Conservation (phyloP, 2,329 filamentous ascomycete species). For the Colletotrichum endophyticum region DNA sequence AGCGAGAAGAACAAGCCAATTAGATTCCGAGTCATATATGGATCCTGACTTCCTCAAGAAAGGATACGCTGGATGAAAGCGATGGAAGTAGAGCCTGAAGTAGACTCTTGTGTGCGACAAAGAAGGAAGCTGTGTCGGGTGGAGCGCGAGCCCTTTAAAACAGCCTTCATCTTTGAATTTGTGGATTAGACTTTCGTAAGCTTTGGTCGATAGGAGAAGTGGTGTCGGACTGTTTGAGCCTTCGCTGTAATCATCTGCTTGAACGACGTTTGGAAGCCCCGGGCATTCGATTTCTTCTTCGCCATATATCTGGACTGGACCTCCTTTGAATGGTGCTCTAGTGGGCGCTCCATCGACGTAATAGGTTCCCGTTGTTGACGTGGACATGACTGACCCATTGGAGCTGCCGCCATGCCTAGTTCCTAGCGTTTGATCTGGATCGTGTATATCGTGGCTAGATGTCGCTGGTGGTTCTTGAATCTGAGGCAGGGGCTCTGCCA, state of each 20-base stretch:
- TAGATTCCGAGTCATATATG: background rate
- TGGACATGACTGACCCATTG: background rate
- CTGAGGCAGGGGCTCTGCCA: background rate
- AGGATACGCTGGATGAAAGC: background rate
- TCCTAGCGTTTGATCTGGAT: background rate
- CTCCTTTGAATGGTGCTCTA: slow-evolving; percentile 1
- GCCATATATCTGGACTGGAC: background rate
- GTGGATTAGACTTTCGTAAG: background rate
- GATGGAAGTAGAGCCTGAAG: background rate
- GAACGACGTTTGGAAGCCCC: background rate
- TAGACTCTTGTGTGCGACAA: background rate
- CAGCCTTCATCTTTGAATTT: background rate
- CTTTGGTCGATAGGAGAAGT: background rate
- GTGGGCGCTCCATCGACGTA: slow-evolving; percentile 2
- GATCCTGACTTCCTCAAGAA: background rate
- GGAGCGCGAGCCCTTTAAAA: background rate
- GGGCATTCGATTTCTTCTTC: background rate
- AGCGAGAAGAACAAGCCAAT: background rate
- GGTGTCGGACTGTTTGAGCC: background rate
- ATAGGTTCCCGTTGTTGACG: background rate
- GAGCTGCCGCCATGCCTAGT: background rate
- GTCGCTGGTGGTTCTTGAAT: background rate
- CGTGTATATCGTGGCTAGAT: background rate
- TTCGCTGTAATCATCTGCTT: background rate
- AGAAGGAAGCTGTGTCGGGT: background rate